Percentiles rank a stretch among this genome's conserved stretches.
These are phyloP conservation scores for Echites panduratus DNA, from an alignment of 257 asterid species.

Conservation along the genomic window DNA sequence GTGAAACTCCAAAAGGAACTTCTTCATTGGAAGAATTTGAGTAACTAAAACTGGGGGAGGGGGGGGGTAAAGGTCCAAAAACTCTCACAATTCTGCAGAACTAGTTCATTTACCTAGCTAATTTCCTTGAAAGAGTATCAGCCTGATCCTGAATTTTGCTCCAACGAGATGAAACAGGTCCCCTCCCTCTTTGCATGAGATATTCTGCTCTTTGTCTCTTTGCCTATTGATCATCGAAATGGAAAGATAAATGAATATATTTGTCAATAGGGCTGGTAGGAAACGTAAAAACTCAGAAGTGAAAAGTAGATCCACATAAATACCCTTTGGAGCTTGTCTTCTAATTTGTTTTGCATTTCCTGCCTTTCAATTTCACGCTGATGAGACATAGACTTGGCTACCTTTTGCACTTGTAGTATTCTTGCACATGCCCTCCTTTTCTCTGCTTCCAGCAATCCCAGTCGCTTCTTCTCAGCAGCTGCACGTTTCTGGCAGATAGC, in stretches of 20 bases:
- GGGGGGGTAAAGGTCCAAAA: no score
- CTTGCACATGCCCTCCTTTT: slow-evolving; percentile 71
- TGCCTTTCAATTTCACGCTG: slow-evolving; percentile 77
- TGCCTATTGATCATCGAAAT: slow-evolving; percentile 45
- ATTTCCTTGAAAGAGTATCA: slow-evolving; percentile 57
- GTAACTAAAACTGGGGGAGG: no score
- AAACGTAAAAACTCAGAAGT: neutral
- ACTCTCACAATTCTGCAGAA: no score
- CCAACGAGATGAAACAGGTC: slow-evolving; percentile 36
- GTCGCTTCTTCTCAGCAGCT: slow-evolving; percentile 79
- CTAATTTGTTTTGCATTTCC: slow-evolving; percentile 72
- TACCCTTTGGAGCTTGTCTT: slow-evolving; percentile 81
- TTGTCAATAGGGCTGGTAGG: neutral
- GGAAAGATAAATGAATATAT: neutral
- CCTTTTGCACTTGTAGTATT: slow-evolving; percentile 65
- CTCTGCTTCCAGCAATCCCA: slow-evolving; percentile 85
- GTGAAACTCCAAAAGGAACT: no score
- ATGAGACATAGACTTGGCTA: slow-evolving; percentile 54
- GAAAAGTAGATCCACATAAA: neutral
- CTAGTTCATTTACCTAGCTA: slow-evolving; percentile 55
- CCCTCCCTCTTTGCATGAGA: slow-evolving; percentile 74
- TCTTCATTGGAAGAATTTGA: no score
- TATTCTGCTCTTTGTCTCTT: slow-evolving; percentile 82
- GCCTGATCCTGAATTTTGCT: slow-evolving; percentile 55
- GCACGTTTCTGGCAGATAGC: slow-evolving; percentile 87